These are phyloP conservation scores for Yamadazyma siamensis DNA, from an alignment of 1,139 yeast species.

Conservation along the genomic window DNA sequence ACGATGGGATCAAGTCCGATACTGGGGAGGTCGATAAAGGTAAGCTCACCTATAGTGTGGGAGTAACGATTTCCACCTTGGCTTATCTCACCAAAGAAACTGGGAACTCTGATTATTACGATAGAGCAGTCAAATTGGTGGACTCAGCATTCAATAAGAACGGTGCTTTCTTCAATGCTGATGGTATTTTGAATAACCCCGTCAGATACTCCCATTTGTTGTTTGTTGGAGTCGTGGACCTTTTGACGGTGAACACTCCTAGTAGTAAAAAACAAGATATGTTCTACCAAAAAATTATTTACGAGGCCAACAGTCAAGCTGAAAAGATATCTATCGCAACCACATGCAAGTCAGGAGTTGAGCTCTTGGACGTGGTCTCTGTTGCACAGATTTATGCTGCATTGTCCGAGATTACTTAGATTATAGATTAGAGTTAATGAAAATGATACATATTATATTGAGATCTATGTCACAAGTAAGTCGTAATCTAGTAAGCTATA, in stretches of 20 bases:
- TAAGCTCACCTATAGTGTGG: constrained; percentile 34
- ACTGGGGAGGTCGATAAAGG: constrained; percentile 29
- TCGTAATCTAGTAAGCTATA: constrained; percentile 13
- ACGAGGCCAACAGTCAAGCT: constrained; percentile 22
- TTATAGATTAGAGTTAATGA: not conserved
- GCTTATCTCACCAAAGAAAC: constrained; percentile 16
- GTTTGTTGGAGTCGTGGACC: constrained; percentile 24
- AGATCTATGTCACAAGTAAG: not conserved
- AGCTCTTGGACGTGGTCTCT: constrained; percentile 12
- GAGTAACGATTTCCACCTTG: constrained; percentile 22
- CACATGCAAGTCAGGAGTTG: too few relatives aligned
- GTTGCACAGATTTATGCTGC: constrained; percentile 25
- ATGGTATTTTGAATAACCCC: constrained; percentile 23
- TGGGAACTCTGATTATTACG: constrained; percentile 10
- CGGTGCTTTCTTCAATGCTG: constrained; percentile 21
- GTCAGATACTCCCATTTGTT: constrained; percentile 23
- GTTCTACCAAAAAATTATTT: constrained; percentile 9
- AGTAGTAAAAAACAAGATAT: constrained; percentile 5
- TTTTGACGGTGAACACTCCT: constrained; percentile 11
- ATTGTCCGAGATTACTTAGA: constrained; percentile 6
- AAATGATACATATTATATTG: not conserved
- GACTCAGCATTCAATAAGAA: constrained; percentile 10
- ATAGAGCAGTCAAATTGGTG: constrained; percentile 10
- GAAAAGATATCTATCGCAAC: constrained; percentile 13
- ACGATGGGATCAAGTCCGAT: constrained; percentile 25